Evolutionary conservation across 306 rosid genomes (phyloP), one percentile per base, ranked within the genome.

Genomic region (Abrus precatorius): DNA sequence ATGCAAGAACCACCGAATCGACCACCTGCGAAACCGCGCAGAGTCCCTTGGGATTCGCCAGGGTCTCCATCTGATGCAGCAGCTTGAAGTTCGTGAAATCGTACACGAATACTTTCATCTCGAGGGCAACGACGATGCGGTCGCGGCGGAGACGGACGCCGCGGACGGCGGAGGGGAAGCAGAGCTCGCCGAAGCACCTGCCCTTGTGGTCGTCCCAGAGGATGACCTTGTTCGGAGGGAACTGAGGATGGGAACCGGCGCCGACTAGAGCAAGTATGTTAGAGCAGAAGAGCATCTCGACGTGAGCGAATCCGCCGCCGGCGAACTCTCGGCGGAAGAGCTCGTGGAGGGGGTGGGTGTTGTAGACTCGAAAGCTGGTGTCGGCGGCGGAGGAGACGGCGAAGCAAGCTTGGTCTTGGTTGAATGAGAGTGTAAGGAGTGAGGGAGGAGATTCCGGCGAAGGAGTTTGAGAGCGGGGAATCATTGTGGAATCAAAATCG

Each of bases 381-480:
- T 91, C 92, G 0, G 92, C 88, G 20, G 97, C 94, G 36, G 89
- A 20, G 20, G 20, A 20, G 20, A 20, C 91, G 7, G 97, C 88
- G 87, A 95, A 95, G 85, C 97, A 95, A 29, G 90, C 91, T 7
- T 88, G 87, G 80, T 95, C 98, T 33, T 91, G 98, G 82, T 93
- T 92, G 84, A 92, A 91, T 10, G 93, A 72, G 50, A 92, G 81
- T 30, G 87, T 87, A 28, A 92, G 84, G 2, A 90, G 84, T 27
- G 91, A 70, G 1, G 80, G 50, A 5, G 71, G 29, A 3, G 75
- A 27, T 5, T 75, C 82, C 33, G 77, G 85, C 3, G 87, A 55
- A 2, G 78, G 8, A 4, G 69, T 12, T 55, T 77, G 61, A 8
- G 86, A 47, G 13, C 76, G 86, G 43, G 66, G 72, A 0, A 76